A percentile compares a stretch with the other conserved stretches of the same genome.
These are phyloP conservation scores for Pelargonium citronellum DNA, from an alignment of 441 rosid genomes.

Conservation along the genomic window DNA sequence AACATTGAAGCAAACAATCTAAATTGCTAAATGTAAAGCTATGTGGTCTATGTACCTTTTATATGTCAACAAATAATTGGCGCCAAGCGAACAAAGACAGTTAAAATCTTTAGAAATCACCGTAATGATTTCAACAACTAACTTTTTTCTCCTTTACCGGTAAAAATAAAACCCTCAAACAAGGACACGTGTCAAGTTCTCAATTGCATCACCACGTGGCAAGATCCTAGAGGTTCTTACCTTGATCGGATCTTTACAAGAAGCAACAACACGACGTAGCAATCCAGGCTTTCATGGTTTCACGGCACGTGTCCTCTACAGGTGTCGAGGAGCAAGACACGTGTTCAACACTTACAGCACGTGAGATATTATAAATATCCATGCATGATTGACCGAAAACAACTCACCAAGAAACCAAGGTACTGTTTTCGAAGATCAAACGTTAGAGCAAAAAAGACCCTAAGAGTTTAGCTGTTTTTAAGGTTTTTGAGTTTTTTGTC, in stretches of 20 bases:
- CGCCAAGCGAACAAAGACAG: neutral
- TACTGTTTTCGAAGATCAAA: too few species aligned
- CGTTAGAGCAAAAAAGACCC: neutral
- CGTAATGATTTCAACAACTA: neutral
- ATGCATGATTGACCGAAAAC: neutral
- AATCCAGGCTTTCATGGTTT: neutral
- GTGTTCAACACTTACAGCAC: constrained; percentile 7
- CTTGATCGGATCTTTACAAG: neutral
- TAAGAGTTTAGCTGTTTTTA: neutral
- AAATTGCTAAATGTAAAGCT: too few species aligned
- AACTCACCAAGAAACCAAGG: too few species aligned
- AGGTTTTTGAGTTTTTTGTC: too few species aligned
- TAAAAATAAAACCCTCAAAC: too few species aligned
- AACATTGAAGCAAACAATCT: too few species aligned
- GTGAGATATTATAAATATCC: constrained; percentile 6
- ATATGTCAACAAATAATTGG: too few species aligned
- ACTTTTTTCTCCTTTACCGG: too few species aligned
- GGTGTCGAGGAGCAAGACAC: constrained; percentile 26
- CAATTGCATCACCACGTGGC: neutral
- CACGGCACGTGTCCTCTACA: constrained; percentile 26
- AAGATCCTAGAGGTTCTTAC: neutral
- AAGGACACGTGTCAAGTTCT: neutral
- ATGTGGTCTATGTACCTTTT: too few species aligned
- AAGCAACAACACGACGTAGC: constrained; percentile 2
- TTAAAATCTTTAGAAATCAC: neutral